These are phyloP conservation scores for Nemophila menziesii DNA, from an alignment of 257 asterid genomes.

Conservation along the genomic window DNA sequence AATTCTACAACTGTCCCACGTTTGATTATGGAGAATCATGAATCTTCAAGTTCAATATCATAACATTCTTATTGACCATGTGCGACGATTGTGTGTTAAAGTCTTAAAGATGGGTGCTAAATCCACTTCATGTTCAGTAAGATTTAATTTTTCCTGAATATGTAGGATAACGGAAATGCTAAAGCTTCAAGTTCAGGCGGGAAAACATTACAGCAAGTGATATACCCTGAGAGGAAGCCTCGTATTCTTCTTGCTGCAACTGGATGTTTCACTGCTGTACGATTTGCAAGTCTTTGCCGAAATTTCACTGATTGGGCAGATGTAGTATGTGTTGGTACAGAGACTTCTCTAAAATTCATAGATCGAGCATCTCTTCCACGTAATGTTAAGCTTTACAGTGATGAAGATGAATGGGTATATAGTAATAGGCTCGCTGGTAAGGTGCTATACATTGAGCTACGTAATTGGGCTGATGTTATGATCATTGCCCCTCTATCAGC, in stretches of 20 bases:
- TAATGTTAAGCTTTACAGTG: conserved; percentile 55
- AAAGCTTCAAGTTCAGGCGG: conserved; percentile 20
- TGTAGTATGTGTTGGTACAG: conserved; percentile 75
- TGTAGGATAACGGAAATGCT: conserved; percentile 22
- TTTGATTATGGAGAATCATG: too few relatives aligned
- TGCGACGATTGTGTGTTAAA: too few relatives aligned
- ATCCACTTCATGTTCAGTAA: too few relatives aligned
- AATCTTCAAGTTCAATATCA: too few relatives aligned
- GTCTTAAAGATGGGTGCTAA: too few relatives aligned
- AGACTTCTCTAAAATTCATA: conserved; percentile 63
- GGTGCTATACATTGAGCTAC: conserved; percentile 79
- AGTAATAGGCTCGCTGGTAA: conserved; percentile 66
- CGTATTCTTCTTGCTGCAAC: conserved; percentile 75
- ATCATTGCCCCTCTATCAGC: conserved; percentile 92
- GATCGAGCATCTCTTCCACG: conserved; percentile 53
- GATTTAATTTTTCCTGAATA: too few relatives aligned
- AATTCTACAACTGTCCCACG: too few relatives aligned
- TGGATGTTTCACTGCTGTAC: conserved; percentile 85
- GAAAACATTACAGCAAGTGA: too few relatives aligned
- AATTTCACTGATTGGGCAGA: conserved; percentile 83
- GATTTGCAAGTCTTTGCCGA: conserved; percentile 73
- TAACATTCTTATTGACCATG: too few relatives aligned
- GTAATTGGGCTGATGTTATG: conserved; percentile 88
- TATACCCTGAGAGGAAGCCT: conserved; percentile 42
- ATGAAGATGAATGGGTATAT: conserved; percentile 75